Base-by-base conservation (phyloP, 2,329 filamentous ascomycete species). In the Ampelomyces quisqualis region DNA sequence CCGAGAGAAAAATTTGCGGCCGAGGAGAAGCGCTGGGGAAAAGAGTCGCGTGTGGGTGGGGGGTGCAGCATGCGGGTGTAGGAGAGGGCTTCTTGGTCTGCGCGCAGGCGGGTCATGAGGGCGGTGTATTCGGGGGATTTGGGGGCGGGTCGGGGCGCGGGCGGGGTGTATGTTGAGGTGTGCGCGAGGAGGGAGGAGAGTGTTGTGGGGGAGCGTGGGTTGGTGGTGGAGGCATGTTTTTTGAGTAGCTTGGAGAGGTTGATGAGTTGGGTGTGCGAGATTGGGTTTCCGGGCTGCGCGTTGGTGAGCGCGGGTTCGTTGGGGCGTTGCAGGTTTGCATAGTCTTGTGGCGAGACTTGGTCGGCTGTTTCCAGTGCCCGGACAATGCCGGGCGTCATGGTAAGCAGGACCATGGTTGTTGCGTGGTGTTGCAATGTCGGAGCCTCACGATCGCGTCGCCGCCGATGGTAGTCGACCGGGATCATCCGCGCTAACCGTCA, bases 51-150 rank as follows among this genome's bases (percentile, higher is more conserved):
- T 1, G 72, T 66, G 1, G 76, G 68, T 2, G 73, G 69, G 2
- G 84, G 80, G 48, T 84, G 82, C 35, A 85, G 71, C 83, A 97
- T 89, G 61, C 84, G 82, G 53, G 88, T 80, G 73, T 97, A 98
- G 37, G 81, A 78, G 47, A 85, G 81, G 52, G 83, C 79, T 73
- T 97, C 90, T 71, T 91, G 86, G 58, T 93, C 84, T 45, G 79
- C 81, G 49, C 89, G 88, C 14, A 98, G 81, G 11, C 85, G 82
- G 17, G 83, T 82, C 89, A 97, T 97, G 1, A 95, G 75, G 5
- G 84, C 85, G 66, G 88, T 87, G 72, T 91, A 97, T 70, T 95
- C 86, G 6, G 82, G 73, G 1, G 85, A 85, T 82, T 94, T 61
- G 22, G 36, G 14, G 13, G 40, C 46, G 62, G 90, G 95, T 4